phyloP scores from a whole-genome alignment of 495 filamentous ascomycete species.

The Tuber indicum region DNA sequence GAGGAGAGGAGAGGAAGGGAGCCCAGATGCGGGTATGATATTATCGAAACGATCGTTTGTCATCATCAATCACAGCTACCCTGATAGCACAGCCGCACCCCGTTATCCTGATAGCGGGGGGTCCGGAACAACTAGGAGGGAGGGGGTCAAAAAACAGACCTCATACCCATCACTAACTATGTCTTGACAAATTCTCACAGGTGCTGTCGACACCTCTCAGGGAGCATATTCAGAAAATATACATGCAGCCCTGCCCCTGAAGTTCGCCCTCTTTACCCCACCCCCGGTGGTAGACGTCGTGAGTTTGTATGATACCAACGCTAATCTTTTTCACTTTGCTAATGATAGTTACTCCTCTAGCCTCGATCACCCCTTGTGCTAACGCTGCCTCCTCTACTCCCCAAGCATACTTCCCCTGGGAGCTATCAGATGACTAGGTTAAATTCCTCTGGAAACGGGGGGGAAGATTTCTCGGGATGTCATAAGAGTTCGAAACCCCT shows the following conservation, averaged over 20 bases:
- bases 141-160: not conserved
- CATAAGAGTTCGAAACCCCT: not conserved
- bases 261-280: not conserved
- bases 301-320: not conserved
- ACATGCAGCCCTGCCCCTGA: not conserved
- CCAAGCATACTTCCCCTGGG: not conserved
- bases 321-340: not conserved
- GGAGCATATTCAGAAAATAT: not conserved
- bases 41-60: not conserved
- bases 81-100: not conserved
- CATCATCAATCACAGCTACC: not conserved
- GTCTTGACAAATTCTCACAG: not conserved
- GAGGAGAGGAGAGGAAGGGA: not conserved
- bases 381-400: not conserved
- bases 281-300: not conserved
- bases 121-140: not conserved
- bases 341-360: not conserved
- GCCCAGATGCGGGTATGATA: not conserved
- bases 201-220: not conserved
- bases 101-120: not conserved
- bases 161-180: not conserved
- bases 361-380: not conserved
- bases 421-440: not conserved
- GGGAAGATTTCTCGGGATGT: not conserved
- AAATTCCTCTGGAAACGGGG: not conserved